Percentiles rank a stretch among this genome's conserved stretches.
Conservation (phyloP, 345 rosid genomes). For the Anastatica hierochuntica region DNA sequence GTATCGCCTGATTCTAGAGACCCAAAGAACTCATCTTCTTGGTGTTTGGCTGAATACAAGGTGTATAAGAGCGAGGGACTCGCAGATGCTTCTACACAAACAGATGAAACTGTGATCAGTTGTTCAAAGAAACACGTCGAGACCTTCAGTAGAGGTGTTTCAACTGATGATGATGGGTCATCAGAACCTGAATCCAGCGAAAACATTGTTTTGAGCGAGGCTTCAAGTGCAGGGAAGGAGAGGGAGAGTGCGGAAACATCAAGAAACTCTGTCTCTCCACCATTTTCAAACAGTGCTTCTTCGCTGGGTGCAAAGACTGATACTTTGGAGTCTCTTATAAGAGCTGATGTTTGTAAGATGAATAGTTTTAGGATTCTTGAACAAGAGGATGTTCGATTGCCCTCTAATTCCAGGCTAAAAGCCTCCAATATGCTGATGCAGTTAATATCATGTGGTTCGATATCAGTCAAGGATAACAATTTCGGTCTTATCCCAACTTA, state of each 20-base stretch:
- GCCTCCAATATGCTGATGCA: conserved; percentile 81
- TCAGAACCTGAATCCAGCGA: conserved; percentile 35
- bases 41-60: conserved; percentile 83
- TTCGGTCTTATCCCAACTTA: conserved; percentile 81
- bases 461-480: conserved; percentile 85
- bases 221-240: conserved; percentile 39
- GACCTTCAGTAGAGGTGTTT: conserved; percentile 84
- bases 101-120: conserved; percentile 49
- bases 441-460: conserved; percentile 87
- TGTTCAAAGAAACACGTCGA: conserved; percentile 31
- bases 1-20: conserved; percentile 59
- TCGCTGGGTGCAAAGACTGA: conserved; percentile 65
- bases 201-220: no score
- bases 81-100: conserved; percentile 91
- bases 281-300: conserved; percentile 56
- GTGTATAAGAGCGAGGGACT: conserved; percentile 54
- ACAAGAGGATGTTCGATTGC: conserved; percentile 66
- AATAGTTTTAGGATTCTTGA: conserved; percentile 84
- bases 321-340: conserved; percentile 82
- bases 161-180: conserved; percentile 57
- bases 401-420: conserved; percentile 50
- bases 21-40: conserved; percentile 47
- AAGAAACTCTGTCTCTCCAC: conserved; percentile 60
- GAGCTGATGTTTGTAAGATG: conserved; percentile 80
- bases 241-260: conserved; percentile 42